Base-by-base conservation (phyloP, 306 rosid genomes). In the Quercus rubra region DNA sequence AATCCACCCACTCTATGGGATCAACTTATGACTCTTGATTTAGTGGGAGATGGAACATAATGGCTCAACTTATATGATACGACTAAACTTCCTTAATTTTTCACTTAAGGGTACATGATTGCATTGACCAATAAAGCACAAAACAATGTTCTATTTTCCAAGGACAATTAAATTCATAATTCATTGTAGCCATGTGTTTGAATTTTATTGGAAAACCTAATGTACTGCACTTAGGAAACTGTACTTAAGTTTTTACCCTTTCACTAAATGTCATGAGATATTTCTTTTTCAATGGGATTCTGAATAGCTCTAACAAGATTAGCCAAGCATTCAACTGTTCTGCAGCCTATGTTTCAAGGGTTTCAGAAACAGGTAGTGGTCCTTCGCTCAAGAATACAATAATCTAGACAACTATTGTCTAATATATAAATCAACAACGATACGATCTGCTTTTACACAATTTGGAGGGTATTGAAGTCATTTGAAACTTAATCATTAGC, bases 331-430 rank as follows among this genome's bases (percentile, higher is more conserved):
- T 70, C 30, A 41, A 49, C 17, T 12, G 12, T 80, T 54, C 55
- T 46, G 41, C 27, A 59, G 43, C 46, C 43, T 55, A 25, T 74
- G 67, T 27, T 62, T 62, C 28, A 58, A 20, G 62, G 80, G 58
- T 69, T 74, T 75, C 57, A 64, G 64, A 74, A 69, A 52, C 73
- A 59, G 31, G 58, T 38, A 78, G 49, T 67, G 62, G 20, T 73
- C 13, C 69, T 14, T 62, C n/a, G 69, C 28, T 62, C 33, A 62
- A 25, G 31, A 5, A 27, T 33, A 62, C 18, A 25, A 62, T 18
- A 27, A 62, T 25, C 69, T 62, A 6, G 38, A 27, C 28, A 27
- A 23, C 69, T 62, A 27, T 13, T 62, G 28, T 27, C 33, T 13
- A 62, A 51, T 73, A 5, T n/a, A 76, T 74, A 41, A 12, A 80